Evolutionary conservation across 2,329 filamentous ascomycete species (phyloP), one percentile per base, ranked within the genome.

Genomic region (Zymoseptoria brevis): DNA sequence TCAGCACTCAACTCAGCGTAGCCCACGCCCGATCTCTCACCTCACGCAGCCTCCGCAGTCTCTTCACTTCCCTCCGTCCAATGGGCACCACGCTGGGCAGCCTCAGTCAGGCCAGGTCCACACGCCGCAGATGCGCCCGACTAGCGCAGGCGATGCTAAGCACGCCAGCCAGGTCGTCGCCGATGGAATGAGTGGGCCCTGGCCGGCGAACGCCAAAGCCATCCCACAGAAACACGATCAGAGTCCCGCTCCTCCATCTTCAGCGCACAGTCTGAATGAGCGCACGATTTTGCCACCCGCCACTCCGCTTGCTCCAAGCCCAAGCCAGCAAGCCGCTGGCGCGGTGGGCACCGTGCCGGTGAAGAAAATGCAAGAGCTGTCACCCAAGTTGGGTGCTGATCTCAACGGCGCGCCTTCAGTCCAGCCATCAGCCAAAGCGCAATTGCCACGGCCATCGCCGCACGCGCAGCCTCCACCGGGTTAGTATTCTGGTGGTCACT

Each of bases 141-240:
- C 52, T 29, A 58, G 59, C 22, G 49, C 49, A 24, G 58, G 54
- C n/a, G 55, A 50, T 21, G 52, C 62, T 5, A 61, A 64, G 41
- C 51, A 53, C 22, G 60, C 61, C 4, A 65, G 60, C 29, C 66
- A 59, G 8, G 63, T 72, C 8, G 70, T 66, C 2, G 69, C 68
- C 2, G 69, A 72, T 54, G 70, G 70, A 8, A 72, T 72, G 70
- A 64, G 64, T 19, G 70, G 70, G 7, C 70, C 70, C 1, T 72
- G 70, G 70, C 70, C 69, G 5, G 61, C 64, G 19, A 65, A 65
- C 19, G 67, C 64, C 41, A 63, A 66, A 9, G 64, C 64, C 7
- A 71, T 72, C 50, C 70, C 70, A 21, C 64, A 67, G 53, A 72
- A 72, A 60, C 68, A 71, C 50, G 69, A 70, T 53, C 65, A 66